Evolutionary conservation across 2,329 filamentous ascomycete genomes (phyloP).

Genomic region (Curvularia verruculosa): DNA sequence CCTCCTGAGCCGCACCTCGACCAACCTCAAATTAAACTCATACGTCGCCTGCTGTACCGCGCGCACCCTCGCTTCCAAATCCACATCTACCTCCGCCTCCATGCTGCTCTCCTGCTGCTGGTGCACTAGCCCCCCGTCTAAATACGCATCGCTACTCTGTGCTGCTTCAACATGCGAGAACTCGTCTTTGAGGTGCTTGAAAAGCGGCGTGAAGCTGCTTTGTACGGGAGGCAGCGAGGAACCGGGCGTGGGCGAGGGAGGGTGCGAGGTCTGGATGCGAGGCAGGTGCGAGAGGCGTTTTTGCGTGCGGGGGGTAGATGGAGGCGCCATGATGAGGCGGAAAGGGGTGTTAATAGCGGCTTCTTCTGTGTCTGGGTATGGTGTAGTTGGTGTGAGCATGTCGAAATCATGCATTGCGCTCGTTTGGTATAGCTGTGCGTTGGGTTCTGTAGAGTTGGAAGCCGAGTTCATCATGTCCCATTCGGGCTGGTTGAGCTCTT

Average conservation of each 20-base stretch:
- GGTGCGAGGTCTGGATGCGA: constrained; percentile 1
- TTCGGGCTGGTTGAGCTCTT: not conserved
- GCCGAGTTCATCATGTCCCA: not conserved
- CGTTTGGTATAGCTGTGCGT: not conserved
- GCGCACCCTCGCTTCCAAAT: constrained; percentile 3
- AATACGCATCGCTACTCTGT: not conserved
- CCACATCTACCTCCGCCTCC: not conserved
- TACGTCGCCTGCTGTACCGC: constrained; percentile 12
- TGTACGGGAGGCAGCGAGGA: not conserved
- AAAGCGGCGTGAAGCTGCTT: constrained; percentile 1
- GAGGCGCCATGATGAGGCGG: not conserved
- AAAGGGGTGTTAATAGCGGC: too few relatives aligned
- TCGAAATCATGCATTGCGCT: not conserved
- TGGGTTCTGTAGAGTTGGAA: not conserved
- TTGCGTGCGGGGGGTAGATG: not conserved
- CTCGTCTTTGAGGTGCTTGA: not conserved
- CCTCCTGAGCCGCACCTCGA: constrained; percentile 9
- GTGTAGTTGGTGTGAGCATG: not conserved
- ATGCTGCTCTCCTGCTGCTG: not conserved
- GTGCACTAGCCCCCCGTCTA: not conserved
- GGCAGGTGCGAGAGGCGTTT: constrained; percentile 2
- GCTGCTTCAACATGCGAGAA: not conserved
- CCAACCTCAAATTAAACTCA: constrained; percentile 11
- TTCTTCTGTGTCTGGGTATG: not conserved
- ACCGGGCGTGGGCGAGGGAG: not conserved